phyloP scores from a whole-genome alignment of 2,329 filamentous ascomycete genomes.

The Fusarium lyarnte region DNA sequence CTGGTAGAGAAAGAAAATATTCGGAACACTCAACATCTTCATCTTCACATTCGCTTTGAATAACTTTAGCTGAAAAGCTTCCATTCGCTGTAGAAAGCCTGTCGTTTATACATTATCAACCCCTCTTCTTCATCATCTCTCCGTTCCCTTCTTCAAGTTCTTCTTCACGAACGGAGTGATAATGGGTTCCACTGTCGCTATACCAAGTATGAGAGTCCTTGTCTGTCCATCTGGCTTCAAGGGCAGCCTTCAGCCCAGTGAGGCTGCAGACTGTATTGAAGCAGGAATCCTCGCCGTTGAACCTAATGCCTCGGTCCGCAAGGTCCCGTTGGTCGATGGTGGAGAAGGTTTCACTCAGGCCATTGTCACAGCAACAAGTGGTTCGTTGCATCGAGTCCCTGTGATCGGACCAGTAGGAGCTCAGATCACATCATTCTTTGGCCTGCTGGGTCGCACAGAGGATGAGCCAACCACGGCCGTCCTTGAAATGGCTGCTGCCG shows the following conservation, averaged over 20 bases:
- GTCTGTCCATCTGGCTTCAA: slow-evolving; percentile 65
- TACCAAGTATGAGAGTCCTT: slow-evolving; percentile 49
- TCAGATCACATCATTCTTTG: slow-evolving; percentile 56
- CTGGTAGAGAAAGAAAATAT: not conserved
- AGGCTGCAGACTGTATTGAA: slow-evolving; percentile 62
- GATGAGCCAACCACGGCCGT: slow-evolving; percentile 53
- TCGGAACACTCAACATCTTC: not conserved
- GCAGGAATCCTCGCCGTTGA: slow-evolving; percentile 56
- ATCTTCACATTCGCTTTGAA: slow-evolving; percentile 27
- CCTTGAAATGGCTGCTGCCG: slow-evolving; percentile 63
- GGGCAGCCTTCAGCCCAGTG: slow-evolving; percentile 59
- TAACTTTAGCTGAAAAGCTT: not conserved
- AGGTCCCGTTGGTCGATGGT: slow-evolving; percentile 62
- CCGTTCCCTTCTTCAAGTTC: accelerated
- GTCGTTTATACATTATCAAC: not conserved
- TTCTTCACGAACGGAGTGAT: not conserved
- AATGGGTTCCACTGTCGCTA: not conserved
- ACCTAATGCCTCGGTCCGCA: slow-evolving; percentile 54
- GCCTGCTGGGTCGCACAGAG: slow-evolving; percentile 49
- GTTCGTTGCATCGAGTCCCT: slow-evolving; percentile 48
- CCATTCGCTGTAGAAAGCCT: slow-evolving; percentile 10
- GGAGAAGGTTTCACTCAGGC: slow-evolving; percentile 62
- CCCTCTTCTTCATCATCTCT: not conserved
- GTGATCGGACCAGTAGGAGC: slow-evolving; percentile 57
- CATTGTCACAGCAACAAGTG: slow-evolving; percentile 55